Percentiles rank a stretch among this genome's conserved stretches.
phyloP scores from a whole-genome alignment of 441 rosid species.

The Adansonia gregorii region DNA sequence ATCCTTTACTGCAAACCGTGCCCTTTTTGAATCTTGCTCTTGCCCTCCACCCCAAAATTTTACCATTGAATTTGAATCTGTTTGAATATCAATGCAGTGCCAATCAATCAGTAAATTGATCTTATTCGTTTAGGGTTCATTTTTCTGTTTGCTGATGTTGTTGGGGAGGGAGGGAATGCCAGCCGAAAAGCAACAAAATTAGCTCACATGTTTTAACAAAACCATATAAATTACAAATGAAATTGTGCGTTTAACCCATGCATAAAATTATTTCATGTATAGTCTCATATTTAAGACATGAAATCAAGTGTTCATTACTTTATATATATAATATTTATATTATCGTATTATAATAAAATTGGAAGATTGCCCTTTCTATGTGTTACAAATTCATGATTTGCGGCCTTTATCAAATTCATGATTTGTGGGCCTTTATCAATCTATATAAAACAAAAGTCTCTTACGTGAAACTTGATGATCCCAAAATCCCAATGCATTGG shows the following conservation, averaged over 20 bases:
- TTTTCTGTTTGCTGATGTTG: too few species aligned
- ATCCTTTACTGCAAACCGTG: background rate
- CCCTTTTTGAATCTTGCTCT: background rate
- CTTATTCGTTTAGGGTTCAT: too few species aligned
- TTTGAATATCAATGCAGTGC: background rate
- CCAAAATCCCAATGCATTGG: background rate
- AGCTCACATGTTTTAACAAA: background rate
- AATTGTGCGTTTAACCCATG: too few species aligned
- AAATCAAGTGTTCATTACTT: too few species aligned
- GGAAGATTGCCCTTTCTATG: too few species aligned
- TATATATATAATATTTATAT: too few species aligned
- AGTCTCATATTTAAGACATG: too few species aligned
- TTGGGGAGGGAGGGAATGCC: background rate
- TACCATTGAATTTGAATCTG: constrained; percentile 1
- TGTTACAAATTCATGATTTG: background rate
- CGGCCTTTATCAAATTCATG: too few species aligned
- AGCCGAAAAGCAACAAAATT: background rate
- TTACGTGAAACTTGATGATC: background rate
- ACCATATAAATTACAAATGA: too few species aligned
- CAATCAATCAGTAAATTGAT: background rate
- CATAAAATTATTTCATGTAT: too few species aligned
- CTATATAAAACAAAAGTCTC: background rate
- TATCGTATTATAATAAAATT: too few species aligned
- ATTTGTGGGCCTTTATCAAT: constrained; percentile 24
- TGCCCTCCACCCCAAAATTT: background rate